phyloP scores from a whole-genome alignment of 2,329 filamentous ascomycete species.

The Amesomyces nigricolor region DNA sequence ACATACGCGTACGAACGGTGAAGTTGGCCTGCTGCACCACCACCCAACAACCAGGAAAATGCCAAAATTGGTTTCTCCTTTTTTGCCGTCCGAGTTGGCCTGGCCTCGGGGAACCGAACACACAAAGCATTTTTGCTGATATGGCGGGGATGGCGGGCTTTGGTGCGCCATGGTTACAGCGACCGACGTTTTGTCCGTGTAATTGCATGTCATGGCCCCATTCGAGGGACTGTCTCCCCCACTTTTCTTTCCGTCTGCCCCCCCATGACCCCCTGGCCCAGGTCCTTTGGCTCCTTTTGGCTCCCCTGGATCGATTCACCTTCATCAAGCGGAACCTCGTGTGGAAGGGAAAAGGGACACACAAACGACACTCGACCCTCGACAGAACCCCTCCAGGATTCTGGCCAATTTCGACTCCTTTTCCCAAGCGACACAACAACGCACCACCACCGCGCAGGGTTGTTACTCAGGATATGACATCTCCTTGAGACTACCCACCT shows the following conservation, averaged over 20 bases:
- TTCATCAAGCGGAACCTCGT: background rate
- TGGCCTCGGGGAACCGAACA: background rate
- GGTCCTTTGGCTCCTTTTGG: too few relatives aligned
- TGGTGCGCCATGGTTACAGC: slow-evolving; percentile 1
- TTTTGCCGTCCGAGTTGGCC: background rate
- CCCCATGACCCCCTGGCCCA: too few relatives aligned
- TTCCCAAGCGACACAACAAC: background rate
- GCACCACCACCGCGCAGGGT: background rate
- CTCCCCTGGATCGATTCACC: slow-evolving; percentile 6
- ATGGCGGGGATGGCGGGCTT: background rate
- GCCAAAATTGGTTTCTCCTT: background rate
- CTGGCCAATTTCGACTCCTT: too few relatives aligned
- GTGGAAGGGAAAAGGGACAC: background rate
- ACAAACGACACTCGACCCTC: background rate
- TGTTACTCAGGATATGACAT: too few relatives aligned
- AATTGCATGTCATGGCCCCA: slow-evolving; percentile 10
- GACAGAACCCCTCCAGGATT: background rate
- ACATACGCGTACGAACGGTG: background rate
- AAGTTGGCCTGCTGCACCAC: background rate
- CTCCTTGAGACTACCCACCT: background rate
- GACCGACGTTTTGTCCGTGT: background rate
- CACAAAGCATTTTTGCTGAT: background rate
- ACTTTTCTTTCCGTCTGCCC: slow-evolving; percentile 7
- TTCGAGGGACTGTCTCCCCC: slow-evolving; percentile 7
- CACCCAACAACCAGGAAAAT: background rate